Percentiles rank a stretch among this genome's conserved stretches.
Conservation (phyloP, 2,329 filamentous ascomycete genomes). For the Clarireedia hainanense region DNA sequence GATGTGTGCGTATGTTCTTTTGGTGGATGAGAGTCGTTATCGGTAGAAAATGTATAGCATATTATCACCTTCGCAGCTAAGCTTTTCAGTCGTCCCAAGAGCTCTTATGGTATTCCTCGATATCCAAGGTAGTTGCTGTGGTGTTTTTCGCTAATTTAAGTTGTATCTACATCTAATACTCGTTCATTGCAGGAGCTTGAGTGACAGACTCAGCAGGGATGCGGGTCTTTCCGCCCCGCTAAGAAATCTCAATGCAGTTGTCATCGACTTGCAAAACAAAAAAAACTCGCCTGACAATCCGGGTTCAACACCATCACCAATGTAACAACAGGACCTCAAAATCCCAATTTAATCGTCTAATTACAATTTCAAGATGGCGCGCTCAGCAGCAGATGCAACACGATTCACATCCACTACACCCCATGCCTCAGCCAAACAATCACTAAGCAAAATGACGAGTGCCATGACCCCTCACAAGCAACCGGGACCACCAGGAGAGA, state of each 20-base stretch:
- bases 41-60: not conserved
- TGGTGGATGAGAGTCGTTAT: not conserved
- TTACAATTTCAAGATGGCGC: slow-evolving; percentile 36
- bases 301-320: slow-evolving; percentile 7
- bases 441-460: slow-evolving; percentile 27
- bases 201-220: slow-evolving; percentile 5
- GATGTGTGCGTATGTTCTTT: not conserved
- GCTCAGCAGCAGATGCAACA: slow-evolving; percentile 71
- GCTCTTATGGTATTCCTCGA: not conserved
- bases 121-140: too few relatives aligned
- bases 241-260: slow-evolving; percentile 12
- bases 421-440: slow-evolving; percentile 59
- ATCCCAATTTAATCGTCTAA: not conserved
- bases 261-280: slow-evolving; percentile 13
- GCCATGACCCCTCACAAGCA: slow-evolving; percentile 11
- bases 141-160: too few relatives aligned
- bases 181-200: too few relatives aligned
- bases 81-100: too few relatives aligned
- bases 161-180: too few relatives aligned
- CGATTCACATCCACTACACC: slow-evolving; percentile 65
- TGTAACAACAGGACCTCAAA: slow-evolving; percentile 14
- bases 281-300: slow-evolving; percentile 20
- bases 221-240: slow-evolving; percentile 17
- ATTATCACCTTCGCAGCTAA: not conserved
- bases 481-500: slow-evolving; percentile 26